These are phyloP conservation scores for Neoscytalidium dimidiatum DNA, from an alignment of 2,329 filamentous ascomycete species.

Conservation along the genomic window DNA sequence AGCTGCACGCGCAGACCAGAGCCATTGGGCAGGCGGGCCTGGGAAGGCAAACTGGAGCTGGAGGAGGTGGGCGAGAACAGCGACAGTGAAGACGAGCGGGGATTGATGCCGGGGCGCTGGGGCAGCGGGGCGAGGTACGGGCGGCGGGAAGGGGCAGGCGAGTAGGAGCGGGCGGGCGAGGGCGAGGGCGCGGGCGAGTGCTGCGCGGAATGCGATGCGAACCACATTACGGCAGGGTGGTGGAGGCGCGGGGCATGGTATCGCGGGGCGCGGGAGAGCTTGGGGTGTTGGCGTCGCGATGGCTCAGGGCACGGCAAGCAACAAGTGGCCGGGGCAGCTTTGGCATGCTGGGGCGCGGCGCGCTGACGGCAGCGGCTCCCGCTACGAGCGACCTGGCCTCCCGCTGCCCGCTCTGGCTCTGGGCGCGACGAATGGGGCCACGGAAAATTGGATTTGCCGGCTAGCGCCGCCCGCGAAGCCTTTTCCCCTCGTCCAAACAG, in stretches of 20 bases:
- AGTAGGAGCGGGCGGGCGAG: slow-evolving; percentile 67
- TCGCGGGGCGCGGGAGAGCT: slow-evolving; percentile 5
- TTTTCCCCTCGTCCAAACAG: slow-evolving; percentile 20
- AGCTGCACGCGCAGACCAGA: slow-evolving; percentile 64
- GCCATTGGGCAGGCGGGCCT: slow-evolving; percentile 66
- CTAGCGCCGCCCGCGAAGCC: slow-evolving; percentile 3
- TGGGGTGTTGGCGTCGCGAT: background rate
- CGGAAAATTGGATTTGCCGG: slow-evolving; percentile 16
- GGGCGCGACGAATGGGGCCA: slow-evolving; percentile 9
- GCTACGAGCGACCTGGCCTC: background rate
- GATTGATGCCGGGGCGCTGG: slow-evolving; percentile 66
- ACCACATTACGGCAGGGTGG: slow-evolving; percentile 67
- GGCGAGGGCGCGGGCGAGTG: slow-evolving; percentile 45
- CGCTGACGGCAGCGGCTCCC: background rate
- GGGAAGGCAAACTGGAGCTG: slow-evolving; percentile 70
- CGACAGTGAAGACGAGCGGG: slow-evolving; percentile 77
- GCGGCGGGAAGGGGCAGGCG: slow-evolving; percentile 70
- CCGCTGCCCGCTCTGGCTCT: background rate
- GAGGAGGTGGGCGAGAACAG: slow-evolving; percentile 76
- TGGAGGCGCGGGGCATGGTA: slow-evolving; percentile 23
- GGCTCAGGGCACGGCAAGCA: too few relatives aligned
- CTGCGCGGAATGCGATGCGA: slow-evolving; percentile 67
- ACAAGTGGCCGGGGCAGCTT: slow-evolving; percentile 1
- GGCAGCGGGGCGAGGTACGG: slow-evolving; percentile 67
- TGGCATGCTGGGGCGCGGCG: background rate